A percentile compares a stretch with the other conserved stretches of the same genome.
phyloP scores from a whole-genome alignment of 495 filamentous ascomycete genomes.

The Jackrogersella multiformis region DNA sequence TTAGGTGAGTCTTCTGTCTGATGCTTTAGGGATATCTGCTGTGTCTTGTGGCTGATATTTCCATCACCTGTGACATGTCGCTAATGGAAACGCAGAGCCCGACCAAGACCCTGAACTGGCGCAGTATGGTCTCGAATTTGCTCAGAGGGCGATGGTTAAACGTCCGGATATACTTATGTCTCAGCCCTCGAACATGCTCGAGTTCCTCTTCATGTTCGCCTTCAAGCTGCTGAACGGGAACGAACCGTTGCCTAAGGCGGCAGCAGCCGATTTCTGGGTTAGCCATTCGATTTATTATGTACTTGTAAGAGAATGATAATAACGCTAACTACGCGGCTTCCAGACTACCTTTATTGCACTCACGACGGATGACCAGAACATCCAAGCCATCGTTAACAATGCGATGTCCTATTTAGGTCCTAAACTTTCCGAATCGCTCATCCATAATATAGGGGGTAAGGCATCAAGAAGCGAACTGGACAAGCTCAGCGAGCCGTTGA shows the following conservation, averaged over 20 bases:
- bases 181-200: constrained; percentile 61
- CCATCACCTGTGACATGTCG: not conserved
- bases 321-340: constrained; percentile 35
- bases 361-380: constrained; percentile 48
- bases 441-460: constrained; percentile 76
- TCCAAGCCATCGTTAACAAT: constrained; percentile 59
- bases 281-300: constrained; percentile 28
- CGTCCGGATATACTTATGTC: constrained; percentile 67
- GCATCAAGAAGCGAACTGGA: constrained; percentile 82
- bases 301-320: constrained; percentile 20
- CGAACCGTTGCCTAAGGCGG: constrained; percentile 82
- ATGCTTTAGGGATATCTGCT: not conserved
- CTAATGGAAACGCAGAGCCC: constrained; percentile 55
- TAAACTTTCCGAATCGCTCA: constrained; percentile 64
- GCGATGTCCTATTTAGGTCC: constrained; percentile 69
- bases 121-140: constrained; percentile 54
- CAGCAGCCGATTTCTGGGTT: constrained; percentile 85
- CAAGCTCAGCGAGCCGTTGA: constrained; percentile 77
- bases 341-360: constrained; percentile 60
- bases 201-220: constrained; percentile 79
- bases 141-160: constrained; percentile 73
- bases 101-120: constrained; percentile 75
- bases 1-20: constrained; percentile 58
- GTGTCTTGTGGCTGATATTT: not conserved
- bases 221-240: constrained; percentile 74